phyloP scores from a whole-genome alignment of 208 protist genomes.

The Wallacemonas rigidus region DNA sequence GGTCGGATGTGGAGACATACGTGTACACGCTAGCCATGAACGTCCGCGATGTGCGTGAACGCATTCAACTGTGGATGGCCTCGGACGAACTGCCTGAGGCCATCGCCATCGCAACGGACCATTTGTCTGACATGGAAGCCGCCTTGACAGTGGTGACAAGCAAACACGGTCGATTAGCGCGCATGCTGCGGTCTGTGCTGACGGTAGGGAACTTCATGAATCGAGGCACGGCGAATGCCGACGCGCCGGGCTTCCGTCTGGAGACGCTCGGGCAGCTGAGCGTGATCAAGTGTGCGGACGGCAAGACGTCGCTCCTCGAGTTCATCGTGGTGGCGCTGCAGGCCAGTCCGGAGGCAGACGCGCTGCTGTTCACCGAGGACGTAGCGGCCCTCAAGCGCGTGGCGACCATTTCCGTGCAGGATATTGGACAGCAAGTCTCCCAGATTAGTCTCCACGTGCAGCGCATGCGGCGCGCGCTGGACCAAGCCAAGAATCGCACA shows the following conservation, averaged over 20 bases:
- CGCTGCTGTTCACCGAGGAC: conserved; percentile 60
- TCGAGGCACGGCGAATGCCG: conserved; percentile 55
- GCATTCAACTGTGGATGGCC: conserved; percentile 65
- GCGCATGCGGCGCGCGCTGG: conserved; percentile 69
- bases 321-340: conserved; percentile 57
- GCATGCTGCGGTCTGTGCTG: conserved; percentile 52
- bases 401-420: conserved; percentile 42
- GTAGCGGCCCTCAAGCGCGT: conserved; percentile 43
- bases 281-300: conserved; percentile 73
- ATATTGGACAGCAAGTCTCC: conserved; percentile 59
- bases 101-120: conserved; percentile 34
- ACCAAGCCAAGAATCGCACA: conserved; percentile 48
- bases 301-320: conserved; percentile 75
- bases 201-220: conserved; percentile 81
- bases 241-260: conserved; percentile 68
- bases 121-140: conserved; percentile 50
- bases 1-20: conserved; percentile 67
- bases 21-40: conserved; percentile 54
- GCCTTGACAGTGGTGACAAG: conserved; percentile 46
- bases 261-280: conserved; percentile 72
- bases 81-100: conserved; percentile 54
- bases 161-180: conserved; percentile 54
- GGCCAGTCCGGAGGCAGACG: conserved; percentile 27
- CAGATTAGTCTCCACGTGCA: conserved; percentile 72
- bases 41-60: conserved; percentile 65